These are phyloP conservation scores for Cryptomeria japonica DNA, from an alignment of 75 land plant genomes.

Conservation along the genomic window DNA sequence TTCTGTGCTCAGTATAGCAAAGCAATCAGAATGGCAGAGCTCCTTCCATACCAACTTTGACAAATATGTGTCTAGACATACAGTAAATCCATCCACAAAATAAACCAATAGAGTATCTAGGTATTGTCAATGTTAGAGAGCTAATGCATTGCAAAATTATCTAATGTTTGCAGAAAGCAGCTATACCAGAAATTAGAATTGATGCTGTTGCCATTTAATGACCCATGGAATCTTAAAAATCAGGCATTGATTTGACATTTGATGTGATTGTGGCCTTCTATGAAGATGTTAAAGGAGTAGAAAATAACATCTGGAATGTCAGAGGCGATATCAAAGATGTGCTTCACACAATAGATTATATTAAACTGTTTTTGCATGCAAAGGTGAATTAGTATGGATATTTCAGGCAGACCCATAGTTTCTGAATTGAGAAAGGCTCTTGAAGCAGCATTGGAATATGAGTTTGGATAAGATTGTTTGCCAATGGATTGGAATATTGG, in stretches of 20 bases:
- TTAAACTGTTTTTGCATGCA: too few species aligned
- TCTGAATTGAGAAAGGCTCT: background rate
- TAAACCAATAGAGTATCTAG: background rate
- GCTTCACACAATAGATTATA: too few species aligned
- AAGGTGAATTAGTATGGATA: background rate
- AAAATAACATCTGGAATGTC: background rate
- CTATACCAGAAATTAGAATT: background rate
- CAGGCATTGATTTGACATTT: background rate
- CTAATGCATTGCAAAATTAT: background rate
- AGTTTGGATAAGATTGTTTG: background rate
- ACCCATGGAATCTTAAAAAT: background rate
- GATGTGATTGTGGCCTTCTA: background rate
- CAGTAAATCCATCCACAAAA: background rate
- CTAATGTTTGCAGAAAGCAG: background rate
- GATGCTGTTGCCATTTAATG: too few species aligned
- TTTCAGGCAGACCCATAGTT: background rate
- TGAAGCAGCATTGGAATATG: background rate
- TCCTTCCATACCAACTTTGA: background rate
- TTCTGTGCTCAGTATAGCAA: background rate
- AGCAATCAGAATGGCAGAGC: background rate
- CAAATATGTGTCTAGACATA: background rate
- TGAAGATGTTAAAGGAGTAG: background rate
- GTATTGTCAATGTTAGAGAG: too few species aligned
- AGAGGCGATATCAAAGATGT: background rate
- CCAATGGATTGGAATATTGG: background rate